A percentile compares a stretch with the other conserved stretches of the same genome.
These are phyloP conservation scores for Amniculicola lignicola DNA, from an alignment of 495 filamentous ascomycete genomes.

Conservation along the genomic window DNA sequence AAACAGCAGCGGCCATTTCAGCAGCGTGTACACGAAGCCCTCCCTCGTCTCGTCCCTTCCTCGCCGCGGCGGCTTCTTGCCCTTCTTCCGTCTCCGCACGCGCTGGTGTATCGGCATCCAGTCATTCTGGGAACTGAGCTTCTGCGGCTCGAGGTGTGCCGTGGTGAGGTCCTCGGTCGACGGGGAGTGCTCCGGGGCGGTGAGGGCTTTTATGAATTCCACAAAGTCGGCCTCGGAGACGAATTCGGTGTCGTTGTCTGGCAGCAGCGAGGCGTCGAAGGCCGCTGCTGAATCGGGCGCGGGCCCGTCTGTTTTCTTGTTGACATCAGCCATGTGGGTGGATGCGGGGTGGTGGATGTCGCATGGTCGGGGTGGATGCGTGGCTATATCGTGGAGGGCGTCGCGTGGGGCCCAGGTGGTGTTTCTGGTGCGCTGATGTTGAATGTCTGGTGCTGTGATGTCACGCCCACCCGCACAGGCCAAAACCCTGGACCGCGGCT, in stretches of 20 bases:
- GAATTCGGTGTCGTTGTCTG: slow-evolving; percentile 46
- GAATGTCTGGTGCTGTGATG: no score
- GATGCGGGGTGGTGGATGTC: not conserved
- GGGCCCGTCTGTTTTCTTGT: slow-evolving; percentile 38
- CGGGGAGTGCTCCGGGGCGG: slow-evolving; percentile 42
- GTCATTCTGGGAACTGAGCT: slow-evolving; percentile 48
- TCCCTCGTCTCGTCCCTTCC: slow-evolving; percentile 89
- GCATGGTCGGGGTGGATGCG: slow-evolving; percentile 10
- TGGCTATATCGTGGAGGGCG: not conserved
- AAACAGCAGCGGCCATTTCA: slow-evolving; percentile 88
- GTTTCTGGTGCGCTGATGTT: no score
- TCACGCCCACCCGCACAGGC: no score
- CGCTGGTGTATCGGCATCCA: slow-evolving; percentile 47
- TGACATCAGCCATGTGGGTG: slow-evolving; percentile 40
- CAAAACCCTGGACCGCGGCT: no score
- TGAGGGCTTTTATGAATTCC: slow-evolving; percentile 44
- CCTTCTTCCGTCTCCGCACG: slow-evolving; percentile 40
- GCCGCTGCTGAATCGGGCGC: slow-evolving; percentile 29
- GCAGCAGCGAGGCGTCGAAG: slow-evolving; percentile 42
- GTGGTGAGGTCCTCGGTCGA: slow-evolving; percentile 41
- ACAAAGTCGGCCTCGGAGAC: slow-evolving; percentile 39
- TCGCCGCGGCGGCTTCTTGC: slow-evolving; percentile 36
- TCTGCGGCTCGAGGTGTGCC: slow-evolving; percentile 20
- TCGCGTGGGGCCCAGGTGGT: not conserved
- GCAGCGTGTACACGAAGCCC: slow-evolving; percentile 78